phyloP scores from a whole-genome alignment of 2,329 filamentous ascomycete genomes.

The Aspergillus texensis region DNA sequence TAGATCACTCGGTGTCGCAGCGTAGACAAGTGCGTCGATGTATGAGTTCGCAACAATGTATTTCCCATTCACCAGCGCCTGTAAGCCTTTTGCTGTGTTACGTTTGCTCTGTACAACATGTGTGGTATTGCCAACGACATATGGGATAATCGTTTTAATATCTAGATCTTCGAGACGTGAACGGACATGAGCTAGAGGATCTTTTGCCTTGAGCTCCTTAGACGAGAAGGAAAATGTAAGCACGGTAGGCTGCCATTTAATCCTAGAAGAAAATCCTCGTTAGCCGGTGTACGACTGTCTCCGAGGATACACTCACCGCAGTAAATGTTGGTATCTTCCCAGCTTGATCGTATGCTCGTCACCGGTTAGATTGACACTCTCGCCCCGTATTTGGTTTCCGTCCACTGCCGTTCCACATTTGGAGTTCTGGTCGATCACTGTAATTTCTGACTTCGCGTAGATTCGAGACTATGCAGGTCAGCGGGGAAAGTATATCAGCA shows the following conservation, averaged over 20 bases:
- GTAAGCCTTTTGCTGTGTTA: conserved; percentile 84
- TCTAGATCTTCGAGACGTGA: conserved; percentile 78
- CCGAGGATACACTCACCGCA: conserved; percentile 34
- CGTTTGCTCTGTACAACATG: conserved; percentile 88
- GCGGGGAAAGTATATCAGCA: background rate
- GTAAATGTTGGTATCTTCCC: conserved; percentile 66
- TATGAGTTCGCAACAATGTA: conserved; percentile 75
- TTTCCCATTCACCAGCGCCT: conserved; percentile 80
- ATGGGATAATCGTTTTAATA: conserved; percentile 79
- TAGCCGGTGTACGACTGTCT: conserved; percentile 4
- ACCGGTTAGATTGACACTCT: conserved; percentile 58
- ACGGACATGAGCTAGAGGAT: conserved; percentile 65
- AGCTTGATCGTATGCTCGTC: conserved; percentile 69
- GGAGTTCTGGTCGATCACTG: conserved; percentile 76
- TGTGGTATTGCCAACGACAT: conserved; percentile 71
- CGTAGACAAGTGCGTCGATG: conserved; percentile 70
- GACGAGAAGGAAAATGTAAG: conserved; percentile 77
- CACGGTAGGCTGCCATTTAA: conserved; percentile 79
- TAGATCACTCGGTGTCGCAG: conserved; percentile 54
- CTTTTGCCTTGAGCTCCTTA: conserved; percentile 66
- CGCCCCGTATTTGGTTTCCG: conserved; percentile 68
- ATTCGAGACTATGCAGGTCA: conserved; percentile 58
- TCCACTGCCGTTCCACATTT: conserved; percentile 83
- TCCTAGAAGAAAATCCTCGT: conserved; percentile 47
- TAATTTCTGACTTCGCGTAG: conserved; percentile 68